These are phyloP conservation scores for Dryadomyces quercivorus DNA, from an alignment of 2,329 filamentous ascomycete species.

Conservation along the genomic window DNA sequence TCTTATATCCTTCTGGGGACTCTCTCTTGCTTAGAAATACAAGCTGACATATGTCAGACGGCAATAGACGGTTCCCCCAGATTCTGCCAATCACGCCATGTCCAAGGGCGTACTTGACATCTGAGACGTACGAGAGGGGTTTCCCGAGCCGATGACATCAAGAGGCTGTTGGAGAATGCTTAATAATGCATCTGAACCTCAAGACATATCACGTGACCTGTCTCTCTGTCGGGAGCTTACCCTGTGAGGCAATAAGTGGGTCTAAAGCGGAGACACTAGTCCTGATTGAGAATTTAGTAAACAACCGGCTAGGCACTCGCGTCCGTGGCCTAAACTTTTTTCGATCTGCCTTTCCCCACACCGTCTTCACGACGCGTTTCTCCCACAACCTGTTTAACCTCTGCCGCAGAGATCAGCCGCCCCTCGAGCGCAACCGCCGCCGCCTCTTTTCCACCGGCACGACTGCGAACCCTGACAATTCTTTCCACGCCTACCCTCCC, in stretches of 20 bases:
- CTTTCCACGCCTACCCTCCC: background rate
- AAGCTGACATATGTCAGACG: background rate
- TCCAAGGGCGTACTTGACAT: no score
- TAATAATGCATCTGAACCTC: no score
- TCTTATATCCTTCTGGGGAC: no score
- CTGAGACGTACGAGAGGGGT: no score
- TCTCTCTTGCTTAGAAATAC: background rate
- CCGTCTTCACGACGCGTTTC: background rate
- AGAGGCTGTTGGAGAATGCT: no score
- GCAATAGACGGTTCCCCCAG: background rate
- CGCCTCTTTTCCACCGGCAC: no score
- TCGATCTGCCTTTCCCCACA: background rate
- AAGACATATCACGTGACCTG: no score
- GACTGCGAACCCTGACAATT: background rate
- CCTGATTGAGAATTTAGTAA: constrained; percentile 15
- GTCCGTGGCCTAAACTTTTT: background rate
- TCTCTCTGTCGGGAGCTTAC: no score
- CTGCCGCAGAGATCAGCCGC: background rate
- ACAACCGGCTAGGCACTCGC: constrained; percentile 4
- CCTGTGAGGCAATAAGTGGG: no score
- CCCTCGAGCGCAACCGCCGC: background rate
- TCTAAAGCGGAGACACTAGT: constrained; percentile 7
- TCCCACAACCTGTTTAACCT: background rate
- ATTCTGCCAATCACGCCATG: background rate
- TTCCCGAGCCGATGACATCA: no score